A percentile compares a stretch with the other conserved stretches of the same genome.
Conservation (phyloP, 495 filamentous ascomycete species). For the Lasiosphaeria ovina region DNA sequence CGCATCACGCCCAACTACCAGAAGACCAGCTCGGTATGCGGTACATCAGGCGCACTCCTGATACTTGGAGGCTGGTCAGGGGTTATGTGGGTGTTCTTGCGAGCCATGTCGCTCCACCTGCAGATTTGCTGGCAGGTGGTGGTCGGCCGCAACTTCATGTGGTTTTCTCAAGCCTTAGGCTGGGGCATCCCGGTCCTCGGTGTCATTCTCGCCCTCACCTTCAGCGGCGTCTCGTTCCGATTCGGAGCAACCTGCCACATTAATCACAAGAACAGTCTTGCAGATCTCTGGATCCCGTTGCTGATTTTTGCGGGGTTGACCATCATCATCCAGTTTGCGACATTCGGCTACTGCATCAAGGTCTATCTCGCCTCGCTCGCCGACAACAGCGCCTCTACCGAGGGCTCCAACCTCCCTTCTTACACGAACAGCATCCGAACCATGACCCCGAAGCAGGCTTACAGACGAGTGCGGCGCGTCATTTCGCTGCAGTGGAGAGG, state of each 20-base stretch:
- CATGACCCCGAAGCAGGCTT: slow-evolving; percentile 82
- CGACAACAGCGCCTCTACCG: slow-evolving; percentile 65
- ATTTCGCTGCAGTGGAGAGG: slow-evolving; percentile 94
- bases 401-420: slow-evolving; percentile 71
- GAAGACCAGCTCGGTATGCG: slow-evolving; percentile 76
- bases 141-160: slow-evolving; percentile 87
- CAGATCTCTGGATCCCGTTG: slow-evolving; percentile 88
- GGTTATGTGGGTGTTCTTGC: slow-evolving; percentile 86
- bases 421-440: slow-evolving; percentile 78
- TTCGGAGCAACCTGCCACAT: slow-evolving; percentile 92
- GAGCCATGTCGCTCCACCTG: slow-evolving; percentile 87
- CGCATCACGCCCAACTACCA: slow-evolving; percentile 92
- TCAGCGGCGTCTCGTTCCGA: slow-evolving; percentile 91
- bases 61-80: slow-evolving; percentile 80
- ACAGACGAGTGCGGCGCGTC: slow-evolving; percentile 78
- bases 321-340: slow-evolving; percentile 76
- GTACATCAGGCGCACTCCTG: slow-evolving; percentile 82
- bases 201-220: slow-evolving; percentile 67
- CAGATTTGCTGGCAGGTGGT: slow-evolving; percentile 97
- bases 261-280: slow-evolving; percentile 74
- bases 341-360: slow-evolving; percentile 90
- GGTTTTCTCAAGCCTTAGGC: slow-evolving; percentile 72
- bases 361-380: slow-evolving; percentile 86
- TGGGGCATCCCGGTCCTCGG: slow-evolving; percentile 79
- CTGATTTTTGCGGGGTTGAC: slow-evolving; percentile 75